Base-by-base conservation (phyloP, 345 rosid genomes). In the Clarkia xantiana region DNA sequence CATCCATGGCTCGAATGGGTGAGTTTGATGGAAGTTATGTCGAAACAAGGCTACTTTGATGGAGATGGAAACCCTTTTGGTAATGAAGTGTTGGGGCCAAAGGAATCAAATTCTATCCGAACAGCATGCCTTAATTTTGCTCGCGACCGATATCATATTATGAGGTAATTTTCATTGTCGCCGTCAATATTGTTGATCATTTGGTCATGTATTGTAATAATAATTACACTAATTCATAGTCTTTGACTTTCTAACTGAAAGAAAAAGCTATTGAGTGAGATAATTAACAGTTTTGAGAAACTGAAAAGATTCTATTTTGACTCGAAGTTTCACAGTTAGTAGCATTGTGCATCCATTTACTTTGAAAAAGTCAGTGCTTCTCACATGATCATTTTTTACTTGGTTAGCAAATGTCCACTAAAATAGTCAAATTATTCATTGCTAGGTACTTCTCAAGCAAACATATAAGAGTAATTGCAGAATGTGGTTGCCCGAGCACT, bases 1-100 rank as follows among this genome's bases (percentile, higher is more conserved):
- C 87, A 79, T 57, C 80, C 83, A 12, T 89, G 90, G 94, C 86
- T 77, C 13, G 90, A 89, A 52, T 89, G 94, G 97, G 66, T 75
- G 50, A 70, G 66, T 53, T 64, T 89, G 60, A 80, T 85, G 80
- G 79, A 71, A 18, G 55, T 70, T 65, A 62, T 82, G 53, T 42
- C 59, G 62, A 80, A 64, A 56, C 69, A 62, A 65, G 86, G 82
- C 10, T 82, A 82, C 62, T 80, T 82, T 10, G 79, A 49, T 16
- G 77, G 60, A 42, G 67, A 10, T 44, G 61, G 55, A 51, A 71
- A 67, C 67, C 87, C 83, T 11, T 66, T 69, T 46, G 42, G 22
- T 17, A 53, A 42, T 18, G 60, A 40, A n/a, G 65, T 61, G 23
- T 60, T 74, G 75, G 72, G 70, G 51, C 52, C 47, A 9, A 82